Evolutionary conservation across 805 yeast species (phyloP).

Genomic region (Cyberlindnera suaveolens): DNA sequence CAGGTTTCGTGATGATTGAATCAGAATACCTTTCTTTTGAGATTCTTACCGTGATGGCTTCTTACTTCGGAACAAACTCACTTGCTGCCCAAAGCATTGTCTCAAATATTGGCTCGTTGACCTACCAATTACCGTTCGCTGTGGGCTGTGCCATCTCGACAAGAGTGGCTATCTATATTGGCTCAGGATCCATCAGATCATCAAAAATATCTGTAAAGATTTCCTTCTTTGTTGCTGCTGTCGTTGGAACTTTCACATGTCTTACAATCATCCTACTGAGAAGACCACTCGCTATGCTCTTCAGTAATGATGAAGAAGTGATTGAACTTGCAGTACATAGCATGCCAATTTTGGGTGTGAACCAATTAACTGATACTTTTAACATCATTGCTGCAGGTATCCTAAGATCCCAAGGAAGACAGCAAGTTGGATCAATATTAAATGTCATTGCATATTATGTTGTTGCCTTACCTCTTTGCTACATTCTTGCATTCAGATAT

Average conservation of each 20-base stretch:
- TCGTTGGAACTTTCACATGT: constrained; percentile 48
- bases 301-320: constrained; percentile 59
- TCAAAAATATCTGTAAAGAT: constrained; percentile 37
- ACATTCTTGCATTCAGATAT: constrained; percentile 45
- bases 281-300: constrained; percentile 45
- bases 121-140: constrained; percentile 71
- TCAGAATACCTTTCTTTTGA: constrained; percentile 76
- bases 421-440: constrained; percentile 62
- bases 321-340: constrained; percentile 42
- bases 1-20: constrained; percentile 70
- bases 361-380: constrained; percentile 64
- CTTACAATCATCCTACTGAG: constrained; percentile 40
- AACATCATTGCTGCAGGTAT: constrained; percentile 70
- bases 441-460: constrained; percentile 68
- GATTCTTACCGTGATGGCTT: constrained; percentile 60
- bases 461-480: constrained; percentile 63
- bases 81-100: constrained; percentile 49
- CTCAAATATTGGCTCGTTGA: constrained; percentile 49
- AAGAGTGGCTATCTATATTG: constrained; percentile 66
- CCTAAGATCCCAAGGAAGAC: constrained; percentile 71
- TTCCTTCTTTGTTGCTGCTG: constrained; percentile 38
- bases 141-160: constrained; percentile 67
- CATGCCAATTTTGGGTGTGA: constrained; percentile 58
- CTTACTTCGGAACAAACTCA: constrained; percentile 40
- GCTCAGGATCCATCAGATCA: constrained; percentile 43